phyloP scores from a whole-genome alignment of 495 filamentous ascomycete species.

The Trypethelium eluteriae region DNA sequence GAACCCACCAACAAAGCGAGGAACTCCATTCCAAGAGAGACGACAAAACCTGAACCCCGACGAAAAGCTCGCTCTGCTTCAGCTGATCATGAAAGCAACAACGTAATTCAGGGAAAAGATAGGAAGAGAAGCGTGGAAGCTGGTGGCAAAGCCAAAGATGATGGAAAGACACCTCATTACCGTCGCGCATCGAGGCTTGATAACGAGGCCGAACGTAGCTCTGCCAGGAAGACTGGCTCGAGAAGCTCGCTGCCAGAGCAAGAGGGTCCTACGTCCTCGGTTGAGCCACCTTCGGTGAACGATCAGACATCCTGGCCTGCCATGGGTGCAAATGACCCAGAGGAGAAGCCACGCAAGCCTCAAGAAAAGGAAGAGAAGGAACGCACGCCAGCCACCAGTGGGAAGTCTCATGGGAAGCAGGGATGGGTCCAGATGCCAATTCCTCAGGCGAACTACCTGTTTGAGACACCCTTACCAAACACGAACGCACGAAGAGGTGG shows the following conservation, averaged over 20 bases:
- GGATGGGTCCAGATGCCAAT: constrained; percentile 53
- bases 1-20: constrained; percentile 5
- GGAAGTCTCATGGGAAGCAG: constrained; percentile 32
- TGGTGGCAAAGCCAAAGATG: constrained; percentile 39
- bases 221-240: neutral
- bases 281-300: constrained; percentile 56
- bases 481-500: constrained; percentile 26
- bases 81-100: neutral
- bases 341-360: constrained; percentile 63
- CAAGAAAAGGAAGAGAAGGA: constrained; percentile 60
- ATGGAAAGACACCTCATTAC: constrained; percentile 29
- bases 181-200: neutral
- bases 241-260: neutral
- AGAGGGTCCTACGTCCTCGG: constrained; percentile 27
- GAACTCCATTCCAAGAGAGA: constrained; percentile 14
- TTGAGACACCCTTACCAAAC: constrained; percentile 65
- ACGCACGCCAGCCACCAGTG: constrained; percentile 31
- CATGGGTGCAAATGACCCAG: constrained; percentile 57
- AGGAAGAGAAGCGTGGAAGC: constrained; percentile 38
- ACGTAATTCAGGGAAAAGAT: constrained; percentile 25
- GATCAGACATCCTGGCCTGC: constrained; percentile 84
- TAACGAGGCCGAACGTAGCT: neutral
- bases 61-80: constrained; percentile 30
- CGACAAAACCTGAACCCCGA: constrained; percentile 24
- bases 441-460: constrained; percentile 39